Conservation (phyloP, 306 rosid genomes). For the Vicia villosa region DNA sequence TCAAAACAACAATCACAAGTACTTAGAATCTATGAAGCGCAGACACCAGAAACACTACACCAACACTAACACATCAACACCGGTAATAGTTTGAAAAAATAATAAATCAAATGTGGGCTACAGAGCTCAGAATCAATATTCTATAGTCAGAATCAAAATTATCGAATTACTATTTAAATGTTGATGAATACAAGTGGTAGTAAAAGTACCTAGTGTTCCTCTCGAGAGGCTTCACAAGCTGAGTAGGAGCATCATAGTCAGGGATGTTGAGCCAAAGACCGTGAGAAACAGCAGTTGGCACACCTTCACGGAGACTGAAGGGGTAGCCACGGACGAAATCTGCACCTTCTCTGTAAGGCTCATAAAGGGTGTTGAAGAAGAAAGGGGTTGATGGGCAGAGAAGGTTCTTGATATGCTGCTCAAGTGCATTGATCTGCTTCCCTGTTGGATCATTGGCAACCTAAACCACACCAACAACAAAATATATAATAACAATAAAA, state of each 20-base stretch:
- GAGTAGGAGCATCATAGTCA: conserved; percentile 88
- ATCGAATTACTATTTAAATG: background rate
- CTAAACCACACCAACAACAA: conserved; percentile 28
- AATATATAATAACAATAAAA: too few species aligned
- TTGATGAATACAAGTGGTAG: background rate
- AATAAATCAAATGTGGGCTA: too few species aligned
- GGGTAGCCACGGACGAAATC: conserved; percentile 77
- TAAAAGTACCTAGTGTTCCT: conserved; percentile 68
- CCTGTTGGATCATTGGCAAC: conserved; percentile 54
- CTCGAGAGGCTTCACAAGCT: conserved; percentile 91
- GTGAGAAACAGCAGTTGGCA: conserved; percentile 72
- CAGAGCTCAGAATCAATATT: conserved; percentile 6
- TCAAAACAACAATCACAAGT: conserved; percentile 25
- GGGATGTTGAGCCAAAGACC: conserved; percentile 81
- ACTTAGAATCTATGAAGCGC: background rate
- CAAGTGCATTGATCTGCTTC: conserved; percentile 44
- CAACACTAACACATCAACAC: too few species aligned
- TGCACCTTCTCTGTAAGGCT: conserved; percentile 67
- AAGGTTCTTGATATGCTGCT: conserved; percentile 52
- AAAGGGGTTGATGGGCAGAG: conserved; percentile 55
- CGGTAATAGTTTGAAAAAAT: too few species aligned
- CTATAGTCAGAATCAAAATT: background rate
- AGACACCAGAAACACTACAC: too few species aligned
- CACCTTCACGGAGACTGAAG: conserved; percentile 71
- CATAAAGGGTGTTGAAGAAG: conserved; percentile 58